These are phyloP conservation scores for Telopea speciosissima DNA, from an alignment of 177 flowering plant genomes.

Conservation along the genomic window DNA sequence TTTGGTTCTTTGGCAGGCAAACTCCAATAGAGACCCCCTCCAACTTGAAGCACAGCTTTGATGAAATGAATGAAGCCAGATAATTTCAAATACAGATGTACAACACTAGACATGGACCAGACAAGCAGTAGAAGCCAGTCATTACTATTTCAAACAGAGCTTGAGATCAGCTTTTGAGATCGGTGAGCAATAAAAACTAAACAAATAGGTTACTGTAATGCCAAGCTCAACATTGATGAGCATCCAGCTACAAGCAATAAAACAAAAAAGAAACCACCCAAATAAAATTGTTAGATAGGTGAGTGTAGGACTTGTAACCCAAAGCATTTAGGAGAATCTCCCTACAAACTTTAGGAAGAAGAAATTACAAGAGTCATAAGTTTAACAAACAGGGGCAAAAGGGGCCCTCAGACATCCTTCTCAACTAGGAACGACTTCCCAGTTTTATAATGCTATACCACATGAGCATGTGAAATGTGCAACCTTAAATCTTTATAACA, in stretches of 20 bases:
- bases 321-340: conserved; percentile 10
- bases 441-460: conserved; percentile 7
- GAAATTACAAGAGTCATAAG: conserved; percentile 17
- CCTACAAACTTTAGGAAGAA: conserved; percentile 14
- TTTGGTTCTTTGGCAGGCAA: too few relatives aligned
- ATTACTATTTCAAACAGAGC: neutral
- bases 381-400: conserved; percentile 16
- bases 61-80: too few relatives aligned
- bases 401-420: conserved; percentile 3
- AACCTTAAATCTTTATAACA: neutral
- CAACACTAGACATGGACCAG: neutral
- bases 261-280: conserved; percentile 6
- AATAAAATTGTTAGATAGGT: conserved; percentile 11
- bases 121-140: neutral
- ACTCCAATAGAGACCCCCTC: too few relatives aligned
- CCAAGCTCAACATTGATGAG: neutral
- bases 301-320: conserved; percentile 12
- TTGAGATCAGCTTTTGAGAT: neutral
- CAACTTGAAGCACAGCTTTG: too few relatives aligned
- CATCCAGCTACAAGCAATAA: neutral
- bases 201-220: neutral
- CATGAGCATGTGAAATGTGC: conserved; percentile 5
- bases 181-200: neutral
- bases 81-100: neutral
- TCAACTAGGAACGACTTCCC: conserved; percentile 10